A percentile compares a stretch with the other conserved stretches of the same genome.
Conservation (phyloP, 139 green algal species). For the Haematococcus lacustris region DNA sequence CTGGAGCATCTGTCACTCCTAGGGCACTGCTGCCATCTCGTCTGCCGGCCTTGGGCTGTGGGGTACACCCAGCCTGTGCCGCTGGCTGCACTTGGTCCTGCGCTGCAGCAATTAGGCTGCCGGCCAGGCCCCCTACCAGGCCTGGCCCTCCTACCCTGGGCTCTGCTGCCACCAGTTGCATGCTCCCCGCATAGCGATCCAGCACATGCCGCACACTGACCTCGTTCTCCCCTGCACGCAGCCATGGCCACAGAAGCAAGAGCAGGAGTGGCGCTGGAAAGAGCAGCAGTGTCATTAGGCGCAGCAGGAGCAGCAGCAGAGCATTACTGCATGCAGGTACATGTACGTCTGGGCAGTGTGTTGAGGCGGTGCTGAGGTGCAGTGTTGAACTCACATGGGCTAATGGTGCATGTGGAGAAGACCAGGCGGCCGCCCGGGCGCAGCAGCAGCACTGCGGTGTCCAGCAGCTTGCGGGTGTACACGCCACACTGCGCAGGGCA, state of each 20-base stretch:
- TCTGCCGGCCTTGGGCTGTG: neutral
- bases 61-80: no score
- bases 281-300: neutral
- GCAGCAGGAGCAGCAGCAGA: neutral
- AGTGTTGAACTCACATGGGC: conserved; percentile 42
- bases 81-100: neutral
- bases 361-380: neutral
- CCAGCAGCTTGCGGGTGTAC: conserved; percentile 68
- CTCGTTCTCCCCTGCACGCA: conserved; percentile 88
- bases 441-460: conserved; percentile 66
- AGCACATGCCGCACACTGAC: conserved; percentile 77
- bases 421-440: conserved; percentile 71
- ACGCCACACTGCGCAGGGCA: conserved; percentile 25
- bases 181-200: conserved; percentile 50
- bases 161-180: conserved; percentile 50
- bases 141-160: conserved; percentile 53
- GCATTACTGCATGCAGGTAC: neutral
- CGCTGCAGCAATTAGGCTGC: conserved; percentile 1
- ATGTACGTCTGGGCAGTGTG: neutral
- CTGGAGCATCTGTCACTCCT: no score
- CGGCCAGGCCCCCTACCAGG: conserved; percentile 46
- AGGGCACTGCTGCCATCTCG: neutral
- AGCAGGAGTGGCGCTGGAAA: neutral
- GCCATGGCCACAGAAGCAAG: neutral
- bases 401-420: conserved; percentile 87